Evolutionary conservation across 495 filamentous ascomycete species (phyloP), one percentile per base, ranked within the genome.

Genomic region (Penicillium canescens): DNA sequence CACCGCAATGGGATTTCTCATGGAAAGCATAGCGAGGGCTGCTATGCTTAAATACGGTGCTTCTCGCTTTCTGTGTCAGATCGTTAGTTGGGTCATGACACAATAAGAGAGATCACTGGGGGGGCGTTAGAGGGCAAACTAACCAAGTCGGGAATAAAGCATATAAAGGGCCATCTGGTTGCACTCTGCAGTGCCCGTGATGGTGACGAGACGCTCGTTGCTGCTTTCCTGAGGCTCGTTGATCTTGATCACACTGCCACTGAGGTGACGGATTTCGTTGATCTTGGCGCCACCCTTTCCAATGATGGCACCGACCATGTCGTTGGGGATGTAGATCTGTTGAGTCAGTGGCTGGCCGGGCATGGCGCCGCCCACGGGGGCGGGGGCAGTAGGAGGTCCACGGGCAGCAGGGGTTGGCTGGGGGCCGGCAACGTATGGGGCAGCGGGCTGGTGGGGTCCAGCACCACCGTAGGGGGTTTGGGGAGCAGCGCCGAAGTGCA

Each of bases 121-220:
- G 51, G 38, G n/a, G n/a, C n/a, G 50, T 62, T 38, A 48, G 52
- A 40, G 61, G 13, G 23, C 18, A 38, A 3, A 82, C 91, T 82
- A 75, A 96, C 94, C 94, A 65, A 98, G 90, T 78, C 94, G 81
- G 26, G 89, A 91, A 68, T 98, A 98, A 31, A 98, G 85, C 93
- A 98, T 96, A 71, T 98, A 98, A 44, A 98, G 78, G 20, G 94
- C 94, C 92, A 98, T 98, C 72, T 96, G 88, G 74, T 98, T 98
- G 77, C 91, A 96, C 67, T 97, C 94, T 57, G 93, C 90, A 7
- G 94, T 98, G 46, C 94, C 94, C 4, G 95, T 97, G 61, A 98
- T 96, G 7, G 94, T 98, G 24, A 98, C 94, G 46, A 98, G 78
- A 50, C 94, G 83, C 75, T 98, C 94, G 65, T 98, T 98, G 79